A percentile compares a stretch with the other conserved stretches of the same genome.
phyloP scores from a whole-genome alignment of 2,329 filamentous ascomycete species.

The Sarocladium brachiariae region DNA sequence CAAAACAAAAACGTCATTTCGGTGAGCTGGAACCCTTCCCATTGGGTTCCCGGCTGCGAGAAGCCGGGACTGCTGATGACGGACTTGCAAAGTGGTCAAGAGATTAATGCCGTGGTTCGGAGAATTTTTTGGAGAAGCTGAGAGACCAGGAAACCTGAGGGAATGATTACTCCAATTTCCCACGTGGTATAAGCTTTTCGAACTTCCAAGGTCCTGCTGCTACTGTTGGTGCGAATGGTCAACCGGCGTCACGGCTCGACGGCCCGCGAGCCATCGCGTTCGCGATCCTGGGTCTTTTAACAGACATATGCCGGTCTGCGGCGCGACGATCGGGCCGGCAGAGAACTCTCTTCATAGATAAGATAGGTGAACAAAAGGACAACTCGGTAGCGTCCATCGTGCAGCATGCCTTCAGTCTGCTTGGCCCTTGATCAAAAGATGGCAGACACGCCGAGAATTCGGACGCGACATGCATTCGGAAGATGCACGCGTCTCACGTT shows the following conservation, averaged over 20 bases:
- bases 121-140: slow-evolving; percentile 5
- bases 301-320: background rate
- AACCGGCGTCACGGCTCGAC: slow-evolving; percentile 6
- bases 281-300: slow-evolving; percentile 4
- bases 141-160: background rate
- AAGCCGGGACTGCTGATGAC: background rate
- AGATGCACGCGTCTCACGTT: background rate
- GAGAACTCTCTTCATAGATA: background rate
- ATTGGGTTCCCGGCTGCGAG: background rate
- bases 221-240: too few relatives aligned
- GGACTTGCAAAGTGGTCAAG: background rate
- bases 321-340: slow-evolving; percentile 3
- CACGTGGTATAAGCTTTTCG: slow-evolving; percentile 9
- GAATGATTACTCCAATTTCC: slow-evolving; percentile 5
- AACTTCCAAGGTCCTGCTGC: background rate
- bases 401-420: background rate
- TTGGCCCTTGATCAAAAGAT: too few relatives aligned
- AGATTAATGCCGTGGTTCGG: slow-evolving; percentile 1
- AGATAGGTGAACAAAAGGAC: background rate
- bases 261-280: slow-evolving; percentile 1
- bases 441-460: background rate
- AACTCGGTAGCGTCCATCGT: background rate
- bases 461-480: background rate
- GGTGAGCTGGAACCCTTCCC: slow-evolving; percentile 4
- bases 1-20: slow-evolving; percentile 5